Conservation (phyloP, 2,329 filamentous ascomycete genomes). For the Trichoderma cornu-damae region DNA sequence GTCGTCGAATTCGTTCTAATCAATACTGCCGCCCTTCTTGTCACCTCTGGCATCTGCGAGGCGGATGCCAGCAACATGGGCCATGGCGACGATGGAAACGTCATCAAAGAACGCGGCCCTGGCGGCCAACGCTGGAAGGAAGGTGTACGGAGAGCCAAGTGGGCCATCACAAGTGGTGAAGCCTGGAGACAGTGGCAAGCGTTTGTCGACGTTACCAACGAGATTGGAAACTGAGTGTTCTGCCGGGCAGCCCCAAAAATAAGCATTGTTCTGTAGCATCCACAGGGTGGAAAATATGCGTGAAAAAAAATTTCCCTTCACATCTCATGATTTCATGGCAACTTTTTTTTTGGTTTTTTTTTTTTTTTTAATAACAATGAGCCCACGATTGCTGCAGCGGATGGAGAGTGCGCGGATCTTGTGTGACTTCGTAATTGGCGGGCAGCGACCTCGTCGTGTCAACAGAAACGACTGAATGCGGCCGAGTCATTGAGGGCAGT, state of each 20-base stretch:
- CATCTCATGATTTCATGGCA: neutral
- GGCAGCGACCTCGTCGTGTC: neutral
- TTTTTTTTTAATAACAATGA: no score
- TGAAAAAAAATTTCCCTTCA: neutral
- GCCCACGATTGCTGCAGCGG: neutral
- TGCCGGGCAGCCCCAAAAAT: neutral
- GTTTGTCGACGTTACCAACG: constrained; percentile 80
- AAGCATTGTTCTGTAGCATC: neutral
- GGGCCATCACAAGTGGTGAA: constrained; percentile 80
- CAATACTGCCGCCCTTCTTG: constrained; percentile 85
- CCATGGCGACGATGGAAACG: constrained; percentile 70
- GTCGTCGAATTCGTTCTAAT: constrained; percentile 91
- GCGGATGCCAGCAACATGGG: constrained; percentile 76
- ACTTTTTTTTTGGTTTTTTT: no score
- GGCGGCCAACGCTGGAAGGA: constrained; percentile 92
- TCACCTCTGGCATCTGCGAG: constrained; percentile 81
- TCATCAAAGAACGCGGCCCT: constrained; percentile 76
- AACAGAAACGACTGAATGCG: constrained; percentile 1
- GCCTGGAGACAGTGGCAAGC: constrained; percentile 77
- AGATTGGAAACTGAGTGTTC: constrained; percentile 28
- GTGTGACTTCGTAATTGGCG: neutral
- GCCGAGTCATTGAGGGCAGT: neutral
- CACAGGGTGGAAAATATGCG: neutral
- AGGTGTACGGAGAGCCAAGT: constrained; percentile 78
- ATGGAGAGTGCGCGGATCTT: neutral